Conservation (phyloP, 805 yeast genomes). For the Myxozyma melibiosi region DNA sequence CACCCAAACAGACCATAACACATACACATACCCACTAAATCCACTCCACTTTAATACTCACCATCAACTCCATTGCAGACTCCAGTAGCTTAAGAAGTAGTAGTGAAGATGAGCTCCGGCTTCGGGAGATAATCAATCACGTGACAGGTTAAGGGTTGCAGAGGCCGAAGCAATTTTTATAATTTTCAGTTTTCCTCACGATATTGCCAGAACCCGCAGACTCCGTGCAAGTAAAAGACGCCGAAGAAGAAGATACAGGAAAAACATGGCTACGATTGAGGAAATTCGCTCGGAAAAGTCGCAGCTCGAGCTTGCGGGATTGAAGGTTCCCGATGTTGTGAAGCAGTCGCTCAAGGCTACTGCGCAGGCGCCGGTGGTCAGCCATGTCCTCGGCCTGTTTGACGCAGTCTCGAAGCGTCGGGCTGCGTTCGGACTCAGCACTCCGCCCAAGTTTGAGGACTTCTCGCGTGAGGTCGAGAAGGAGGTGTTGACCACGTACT, state of each 20-base stretch:
- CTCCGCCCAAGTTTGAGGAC: slow-evolving; percentile 95
- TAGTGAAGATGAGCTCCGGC: no score
- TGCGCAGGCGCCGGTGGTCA: slow-evolving; percentile 66
- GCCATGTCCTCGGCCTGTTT: slow-evolving; percentile 76
- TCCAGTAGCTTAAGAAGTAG: no score
- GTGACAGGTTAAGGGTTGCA: no score
- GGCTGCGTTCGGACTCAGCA: slow-evolving; percentile 73
- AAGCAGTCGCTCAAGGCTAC: slow-evolving; percentile 6
- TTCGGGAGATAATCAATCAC: not conserved
- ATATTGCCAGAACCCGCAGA: no score
- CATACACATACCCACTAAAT: no score
- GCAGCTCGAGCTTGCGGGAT: slow-evolving; percentile 10
- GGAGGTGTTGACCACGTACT: slow-evolving; percentile 88
- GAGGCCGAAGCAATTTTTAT: not conserved
- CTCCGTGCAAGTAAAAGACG: not conserved
- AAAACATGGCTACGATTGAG: slow-evolving; percentile 10
- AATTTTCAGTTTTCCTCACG: slow-evolving; percentile 8
- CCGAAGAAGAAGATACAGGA: not conserved
- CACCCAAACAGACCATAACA: no score
- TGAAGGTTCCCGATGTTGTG: slow-evolving; percentile 7
- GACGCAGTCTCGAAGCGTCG: slow-evolving; percentile 75
- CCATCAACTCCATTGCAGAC: no score
- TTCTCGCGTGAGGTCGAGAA: slow-evolving; percentile 89
- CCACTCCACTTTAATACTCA: no score
- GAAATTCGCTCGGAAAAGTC: slow-evolving; percentile 14